A percentile compares a stretch with the other conserved stretches of the same genome.
phyloP scores from a whole-genome alignment of 305 asterid species.

The Nicotiana rustica region DNA sequence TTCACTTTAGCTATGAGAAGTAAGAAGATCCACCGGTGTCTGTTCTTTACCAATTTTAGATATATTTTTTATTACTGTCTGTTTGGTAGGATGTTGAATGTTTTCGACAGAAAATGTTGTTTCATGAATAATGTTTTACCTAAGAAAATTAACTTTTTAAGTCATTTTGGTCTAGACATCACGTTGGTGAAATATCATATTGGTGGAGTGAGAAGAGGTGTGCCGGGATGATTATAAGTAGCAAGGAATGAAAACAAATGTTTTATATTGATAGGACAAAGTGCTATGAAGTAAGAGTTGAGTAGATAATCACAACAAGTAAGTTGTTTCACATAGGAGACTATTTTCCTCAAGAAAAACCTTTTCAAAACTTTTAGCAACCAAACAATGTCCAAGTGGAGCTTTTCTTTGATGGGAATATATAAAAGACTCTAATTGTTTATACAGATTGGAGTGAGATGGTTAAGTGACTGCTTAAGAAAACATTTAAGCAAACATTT shows the following conservation, averaged over 20 bases:
- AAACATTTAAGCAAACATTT: slow-evolving; percentile 15
- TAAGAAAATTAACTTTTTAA: not conserved
- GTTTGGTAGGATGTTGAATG: not conserved
- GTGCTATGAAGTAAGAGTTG: slow-evolving; percentile 3
- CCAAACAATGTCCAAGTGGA: not conserved
- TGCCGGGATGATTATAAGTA: not conserved
- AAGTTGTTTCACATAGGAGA: not conserved
- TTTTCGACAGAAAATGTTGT: not conserved
- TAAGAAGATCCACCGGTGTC: no score
- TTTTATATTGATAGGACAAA: not conserved
- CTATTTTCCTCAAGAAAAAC: not conserved
- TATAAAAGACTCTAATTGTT: slow-evolving; percentile 16
- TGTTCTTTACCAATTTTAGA: not conserved
- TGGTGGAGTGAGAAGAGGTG: slow-evolving; percentile 27
- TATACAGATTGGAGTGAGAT: not conserved
- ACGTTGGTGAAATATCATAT: not conserved
- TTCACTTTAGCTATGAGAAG: not conserved
- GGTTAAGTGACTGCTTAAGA: not conserved
- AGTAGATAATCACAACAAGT: not conserved
- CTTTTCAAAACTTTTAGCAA: not conserved
- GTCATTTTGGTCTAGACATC: not conserved
- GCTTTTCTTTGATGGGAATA: not conserved
- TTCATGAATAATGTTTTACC: not conserved
- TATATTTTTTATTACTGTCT: not conserved
- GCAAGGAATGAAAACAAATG: not conserved